phyloP scores from a whole-genome alignment of 1,284 basidiomycete genomes.

The Cutaneotrichosporon dermatis region DNA sequence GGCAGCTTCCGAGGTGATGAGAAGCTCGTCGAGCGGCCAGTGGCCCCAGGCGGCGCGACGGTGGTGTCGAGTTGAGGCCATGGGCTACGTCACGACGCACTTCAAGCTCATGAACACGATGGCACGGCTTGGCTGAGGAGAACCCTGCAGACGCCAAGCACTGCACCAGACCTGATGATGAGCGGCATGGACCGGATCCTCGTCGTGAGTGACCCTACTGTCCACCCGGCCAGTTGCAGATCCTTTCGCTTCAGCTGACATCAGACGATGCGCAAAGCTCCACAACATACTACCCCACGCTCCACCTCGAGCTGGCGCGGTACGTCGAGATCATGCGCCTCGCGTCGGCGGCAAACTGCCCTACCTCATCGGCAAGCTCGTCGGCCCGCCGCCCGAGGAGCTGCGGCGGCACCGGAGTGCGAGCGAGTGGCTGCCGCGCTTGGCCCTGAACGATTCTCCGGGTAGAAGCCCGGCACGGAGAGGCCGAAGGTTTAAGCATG shows the following conservation, averaged over 20 bases:
- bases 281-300: constrained; percentile 80
- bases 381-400: constrained; percentile 41
- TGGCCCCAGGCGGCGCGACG: constrained; percentile 98
- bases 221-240: not conserved
- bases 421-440: constrained; percentile 15
- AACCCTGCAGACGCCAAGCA: constrained; percentile 61
- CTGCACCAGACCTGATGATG: constrained; percentile 81
- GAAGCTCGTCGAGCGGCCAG: constrained; percentile 76
- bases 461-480: not conserved
- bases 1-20: constrained; percentile 78
- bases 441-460: constrained; percentile 1
- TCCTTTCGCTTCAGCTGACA: not conserved
- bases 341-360: constrained; percentile 35
- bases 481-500: not conserved
- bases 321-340: constrained; percentile 62
- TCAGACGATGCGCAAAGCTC: constrained; percentile 91
- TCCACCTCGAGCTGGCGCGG: constrained; percentile 84
- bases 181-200: constrained; percentile 69
- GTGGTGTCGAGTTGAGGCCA: constrained; percentile 96
- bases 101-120: constrained; percentile 76
- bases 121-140: constrained; percentile 58
- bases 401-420: constrained; percentile 20
- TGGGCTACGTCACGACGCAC: constrained; percentile 84
- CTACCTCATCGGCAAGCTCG: constrained; percentile 43
- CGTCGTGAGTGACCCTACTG: constrained; percentile 36